Percentiles rank a stretch among this genome's conserved stretches.
These are phyloP conservation scores for Trametes hirsuta DNA, from an alignment of 1,284 basidiomycete genomes.

Conservation along the genomic window DNA sequence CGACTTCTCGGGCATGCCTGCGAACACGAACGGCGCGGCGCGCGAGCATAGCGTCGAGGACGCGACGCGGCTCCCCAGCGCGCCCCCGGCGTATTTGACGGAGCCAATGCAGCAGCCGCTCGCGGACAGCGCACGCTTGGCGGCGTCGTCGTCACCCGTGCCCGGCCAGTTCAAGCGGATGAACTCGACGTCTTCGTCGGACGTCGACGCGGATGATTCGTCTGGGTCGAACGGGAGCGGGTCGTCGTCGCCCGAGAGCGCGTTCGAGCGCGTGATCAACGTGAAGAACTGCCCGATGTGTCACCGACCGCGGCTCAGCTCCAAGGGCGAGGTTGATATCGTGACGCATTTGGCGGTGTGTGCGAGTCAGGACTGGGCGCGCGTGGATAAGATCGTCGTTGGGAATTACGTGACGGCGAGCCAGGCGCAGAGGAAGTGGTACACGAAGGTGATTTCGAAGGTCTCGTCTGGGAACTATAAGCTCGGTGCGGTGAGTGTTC, in stretches of 20 bases:
- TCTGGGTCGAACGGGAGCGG: conserved; percentile 34
- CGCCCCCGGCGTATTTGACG: conserved; percentile 38
- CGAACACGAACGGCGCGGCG: conserved; percentile 29
- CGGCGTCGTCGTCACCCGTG: background rate
- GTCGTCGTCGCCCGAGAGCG: conserved; percentile 39
- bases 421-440: conserved; percentile 97
- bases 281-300: conserved; percentile 94
- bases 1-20: conserved; percentile 64
- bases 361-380: conserved; percentile 90
- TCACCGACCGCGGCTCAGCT: conserved; percentile 82
- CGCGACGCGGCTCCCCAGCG: conserved; percentile 21
- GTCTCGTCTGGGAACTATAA: conserved; percentile 86
- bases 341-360: conserved; percentile 94
- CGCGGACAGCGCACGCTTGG: conserved; percentile 17
- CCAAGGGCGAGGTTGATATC: conserved; percentile 92
- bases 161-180: conserved; percentile 29
- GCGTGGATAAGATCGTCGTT: conserved; percentile 87
- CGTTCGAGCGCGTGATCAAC: conserved; percentile 91
- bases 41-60: conserved; percentile 15
- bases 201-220: conserved; percentile 50
- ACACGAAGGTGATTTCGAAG: conserved; percentile 87
- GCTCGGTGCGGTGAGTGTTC: conserved; percentile 78
- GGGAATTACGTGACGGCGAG: conserved; percentile 95
- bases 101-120: conserved; percentile 53
- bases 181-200: conserved; percentile 42